Evolutionary conservation across 2,329 filamentous ascomycete genomes (phyloP), one percentile per base, ranked within the genome.

Genomic region (Xylariaceae sp.): DNA sequence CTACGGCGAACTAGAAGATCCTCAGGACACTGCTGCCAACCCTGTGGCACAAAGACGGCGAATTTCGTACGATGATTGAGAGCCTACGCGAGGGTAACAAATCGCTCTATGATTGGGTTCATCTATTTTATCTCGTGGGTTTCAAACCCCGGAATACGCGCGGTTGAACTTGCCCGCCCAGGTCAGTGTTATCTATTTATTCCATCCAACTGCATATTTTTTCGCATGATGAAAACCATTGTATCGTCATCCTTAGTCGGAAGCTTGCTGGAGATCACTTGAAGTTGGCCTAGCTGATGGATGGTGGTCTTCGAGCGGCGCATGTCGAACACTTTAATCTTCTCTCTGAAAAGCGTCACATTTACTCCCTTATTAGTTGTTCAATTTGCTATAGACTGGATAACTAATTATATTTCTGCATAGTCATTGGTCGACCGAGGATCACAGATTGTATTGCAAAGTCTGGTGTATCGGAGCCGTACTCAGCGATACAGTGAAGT

Each of bases 191-290:
- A 16, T 20, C 41, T 43, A 40, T 59, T 50, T 50, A 32, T 44
- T 50, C 2, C 20, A 29, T 16, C 20, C 7, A 26, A 16, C 19
- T 54, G 41, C 50, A 4, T 50, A 20, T 41, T 45, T 44, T 48
- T 66, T 70, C 69, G 64, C 69, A 89, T 93, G 91, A 96, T 93
- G 91, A 95, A 86, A 92, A 80, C 74, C 74, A 77, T 83, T 77
- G 82, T 92, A 93, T 92, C 89, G 90, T 96, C 91, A 96, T 96
- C 91, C 91, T 96, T 96, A 96, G 90, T 81, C 91, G 83, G 87
- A 96, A 76, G 74, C 77, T 76, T 71, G 72, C 72, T 69, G 66
- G 66, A 62, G 60, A 60, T 65, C 56, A 52, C 54, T 62, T 50
- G 62, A 65, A 68, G 62, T 64, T 65, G 64, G 67, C 67, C 62